Percentiles rank a stretch among this genome's conserved stretches.
phyloP scores from a whole-genome alignment of 2,329 filamentous ascomycete species.

The Cytospora piceae region DNA sequence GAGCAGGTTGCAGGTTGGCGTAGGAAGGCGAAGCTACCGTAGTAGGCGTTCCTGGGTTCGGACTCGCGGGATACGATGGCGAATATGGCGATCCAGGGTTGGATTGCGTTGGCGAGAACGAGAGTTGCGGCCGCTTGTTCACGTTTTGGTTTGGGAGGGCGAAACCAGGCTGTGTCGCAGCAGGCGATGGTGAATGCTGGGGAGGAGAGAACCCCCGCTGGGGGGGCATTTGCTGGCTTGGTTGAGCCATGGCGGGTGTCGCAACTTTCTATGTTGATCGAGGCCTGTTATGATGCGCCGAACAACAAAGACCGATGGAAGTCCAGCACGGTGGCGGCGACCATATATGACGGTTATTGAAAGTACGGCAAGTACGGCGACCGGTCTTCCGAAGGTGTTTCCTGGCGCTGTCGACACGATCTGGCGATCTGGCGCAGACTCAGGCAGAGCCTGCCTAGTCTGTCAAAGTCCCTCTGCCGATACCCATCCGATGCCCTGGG shows the following conservation, averaged over 20 bases:
- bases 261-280: neutral
- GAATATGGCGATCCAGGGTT: slow-evolving; percentile 22
- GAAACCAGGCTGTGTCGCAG: slow-evolving; percentile 56
- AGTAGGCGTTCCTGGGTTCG: slow-evolving; percentile 26
- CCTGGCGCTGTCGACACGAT: neutral
- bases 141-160: slow-evolving; percentile 45
- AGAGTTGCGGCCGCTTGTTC: slow-evolving; percentile 2
- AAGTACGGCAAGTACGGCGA: neutral
- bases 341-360: neutral
- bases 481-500: slow-evolving; percentile 23
- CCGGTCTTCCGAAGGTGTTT: neutral
- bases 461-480: slow-evolving; percentile 14
- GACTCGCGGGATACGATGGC: slow-evolving; percentile 23
- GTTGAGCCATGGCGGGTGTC: slow-evolving; percentile 31
- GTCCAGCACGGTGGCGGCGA: neutral
- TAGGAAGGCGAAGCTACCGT: slow-evolving; percentile 45
- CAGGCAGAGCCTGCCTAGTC: slow-evolving; percentile 32
- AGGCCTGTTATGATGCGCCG: neutral
- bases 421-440: slow-evolving; percentile 24
- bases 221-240: slow-evolving; percentile 47
- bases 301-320: neutral
- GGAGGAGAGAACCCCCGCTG: slow-evolving; percentile 64
- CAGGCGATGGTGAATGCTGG: slow-evolving; percentile 65
- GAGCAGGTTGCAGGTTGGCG: slow-evolving; percentile 35
- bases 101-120: slow-evolving; percentile 20